Base-by-base conservation (phyloP, 148 eudicot genomes). In the Limonium bicolor region DNA sequence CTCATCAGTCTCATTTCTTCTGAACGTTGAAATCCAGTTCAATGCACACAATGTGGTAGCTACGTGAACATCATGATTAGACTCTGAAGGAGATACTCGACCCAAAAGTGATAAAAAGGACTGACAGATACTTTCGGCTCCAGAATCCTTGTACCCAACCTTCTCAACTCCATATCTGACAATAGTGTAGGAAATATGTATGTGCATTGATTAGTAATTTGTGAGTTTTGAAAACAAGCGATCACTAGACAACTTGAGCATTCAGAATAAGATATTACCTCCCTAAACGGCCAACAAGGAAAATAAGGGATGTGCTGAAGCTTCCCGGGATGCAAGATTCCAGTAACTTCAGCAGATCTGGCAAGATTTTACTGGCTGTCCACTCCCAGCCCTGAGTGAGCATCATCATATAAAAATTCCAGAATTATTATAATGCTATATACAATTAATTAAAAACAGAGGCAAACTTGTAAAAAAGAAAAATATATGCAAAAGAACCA, bases 381-480 rank as follows among this genome's bases (percentile, higher is more conserved):
- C 88, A 78, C 18, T 58, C 70, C 94, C 88, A 82, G 36, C 61
- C 61, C 96, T 86, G 75, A 60, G 66, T 22, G 20, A 51, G n/a
- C n/a, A n/a, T n/a, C n/a, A n/a, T n/a, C n/a, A n/a, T n/a, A n/a
- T n/a, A n/a, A n/a, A n/a, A n/a, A n/a, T n/a, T n/a, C n/a, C n/a
- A n/a, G n/a, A n/a, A n/a, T n/a, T n/a, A n/a, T n/a, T n/a, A n/a
- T n/a, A n/a, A n/a, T n/a, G n/a, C n/a, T n/a, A n/a, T n/a, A n/a
- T n/a, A n/a, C n/a, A n/a, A n/a, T n/a, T n/a, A n/a, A n/a, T n/a
- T n/a, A n/a, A n/a, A n/a, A n/a, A n/a, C n/a, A n/a, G n/a, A n/a
- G n/a, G n/a, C n/a, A n/a, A n/a, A n/a, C n/a, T n/a, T n/a, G n/a
- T n/a, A n/a, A n/a, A n/a, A n/a, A n/a, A n/a, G n/a, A n/a, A n/a